phyloP scores from a whole-genome alignment of 768 basidiomycete species.

The Trametes cinnabarina region DNA sequence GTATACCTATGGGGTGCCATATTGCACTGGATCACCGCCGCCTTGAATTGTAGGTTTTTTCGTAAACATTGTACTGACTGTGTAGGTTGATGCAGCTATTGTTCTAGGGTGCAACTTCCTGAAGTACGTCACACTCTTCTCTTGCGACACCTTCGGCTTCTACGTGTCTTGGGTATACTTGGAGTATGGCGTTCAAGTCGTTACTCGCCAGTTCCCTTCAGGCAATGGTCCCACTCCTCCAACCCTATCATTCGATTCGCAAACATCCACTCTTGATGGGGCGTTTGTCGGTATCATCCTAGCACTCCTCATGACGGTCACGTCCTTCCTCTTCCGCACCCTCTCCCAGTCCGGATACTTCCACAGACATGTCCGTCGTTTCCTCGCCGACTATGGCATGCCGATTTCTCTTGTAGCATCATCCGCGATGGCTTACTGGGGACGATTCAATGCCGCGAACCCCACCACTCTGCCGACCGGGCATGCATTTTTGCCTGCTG shows the following conservation, averaged over 20 bases:
- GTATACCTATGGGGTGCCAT: constrained; percentile 90
- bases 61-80: neutral
- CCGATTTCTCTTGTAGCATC: constrained; percentile 77
- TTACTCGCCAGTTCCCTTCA: constrained; percentile 66
- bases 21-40: constrained; percentile 78
- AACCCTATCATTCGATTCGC: constrained; percentile 14
- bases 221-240: neutral
- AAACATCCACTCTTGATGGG: constrained; percentile 40
- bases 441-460: constrained; percentile 59
- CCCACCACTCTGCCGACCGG: constrained; percentile 68
- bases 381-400: constrained; percentile 89
- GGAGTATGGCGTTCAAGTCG: constrained; percentile 85
- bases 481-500: constrained; percentile 67
- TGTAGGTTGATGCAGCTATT: constrained; percentile 8
- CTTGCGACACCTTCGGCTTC: constrained; percentile 91
- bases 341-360: constrained; percentile 64
- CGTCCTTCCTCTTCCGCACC: constrained; percentile 70
- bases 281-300: constrained; percentile 67
- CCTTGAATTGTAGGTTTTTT: constrained; percentile 61
- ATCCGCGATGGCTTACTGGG: constrained; percentile 86
- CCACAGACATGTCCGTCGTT: constrained; percentile 69
- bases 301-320: constrained; percentile 73
- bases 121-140: constrained; percentile 84
- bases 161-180: constrained; percentile 90
- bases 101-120: constrained; percentile 77